Conservation (phyloP, 2,329 filamentous ascomycete genomes). For the Neonectria coccinea region DNA sequence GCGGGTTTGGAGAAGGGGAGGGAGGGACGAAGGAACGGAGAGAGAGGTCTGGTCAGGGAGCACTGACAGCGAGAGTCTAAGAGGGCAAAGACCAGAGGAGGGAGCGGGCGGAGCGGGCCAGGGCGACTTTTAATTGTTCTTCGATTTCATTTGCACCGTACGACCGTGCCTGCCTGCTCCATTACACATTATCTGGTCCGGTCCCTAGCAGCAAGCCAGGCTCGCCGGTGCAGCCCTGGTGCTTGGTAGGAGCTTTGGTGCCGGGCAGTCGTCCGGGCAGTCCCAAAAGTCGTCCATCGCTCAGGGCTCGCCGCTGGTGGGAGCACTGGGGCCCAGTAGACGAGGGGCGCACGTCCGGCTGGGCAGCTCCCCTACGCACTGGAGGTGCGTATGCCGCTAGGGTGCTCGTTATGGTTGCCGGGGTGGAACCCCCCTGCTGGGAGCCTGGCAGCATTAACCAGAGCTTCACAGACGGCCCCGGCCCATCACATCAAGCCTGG, state of each 20-base stretch:
- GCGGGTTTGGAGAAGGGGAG: constrained; percentile 14
- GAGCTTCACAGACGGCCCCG: constrained; percentile 12
- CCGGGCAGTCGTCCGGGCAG: constrained; percentile 11
- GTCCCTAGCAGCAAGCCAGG: constrained; percentile 37
- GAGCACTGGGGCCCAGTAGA: neutral
- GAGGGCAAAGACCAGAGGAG: constrained; percentile 32
- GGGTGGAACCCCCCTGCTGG: constrained; percentile 12
- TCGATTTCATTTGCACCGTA: constrained; percentile 46
- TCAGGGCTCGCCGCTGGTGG: constrained; percentile 1
- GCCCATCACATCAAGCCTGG: neutral
- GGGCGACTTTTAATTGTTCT: constrained; percentile 42
- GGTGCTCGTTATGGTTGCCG: constrained; percentile 13
- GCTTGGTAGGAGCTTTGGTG: constrained; percentile 38
- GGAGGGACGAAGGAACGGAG: constrained; percentile 20
- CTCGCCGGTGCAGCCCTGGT: constrained; percentile 36
- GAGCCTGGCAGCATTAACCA: neutral
- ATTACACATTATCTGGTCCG: constrained; percentile 21
- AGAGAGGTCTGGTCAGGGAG: constrained; percentile 21
- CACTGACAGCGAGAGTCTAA: constrained; percentile 9
- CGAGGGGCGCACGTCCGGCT: neutral
- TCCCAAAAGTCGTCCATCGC: constrained; percentile 1
- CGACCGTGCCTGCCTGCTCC: constrained; percentile 41
- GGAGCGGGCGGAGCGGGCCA: constrained; percentile 38
- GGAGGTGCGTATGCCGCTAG: neutral
- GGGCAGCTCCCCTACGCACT: constrained; percentile 4